phyloP scores from a whole-genome alignment of 768 basidiomycete species.

The Leccinum uliginosum region DNA sequence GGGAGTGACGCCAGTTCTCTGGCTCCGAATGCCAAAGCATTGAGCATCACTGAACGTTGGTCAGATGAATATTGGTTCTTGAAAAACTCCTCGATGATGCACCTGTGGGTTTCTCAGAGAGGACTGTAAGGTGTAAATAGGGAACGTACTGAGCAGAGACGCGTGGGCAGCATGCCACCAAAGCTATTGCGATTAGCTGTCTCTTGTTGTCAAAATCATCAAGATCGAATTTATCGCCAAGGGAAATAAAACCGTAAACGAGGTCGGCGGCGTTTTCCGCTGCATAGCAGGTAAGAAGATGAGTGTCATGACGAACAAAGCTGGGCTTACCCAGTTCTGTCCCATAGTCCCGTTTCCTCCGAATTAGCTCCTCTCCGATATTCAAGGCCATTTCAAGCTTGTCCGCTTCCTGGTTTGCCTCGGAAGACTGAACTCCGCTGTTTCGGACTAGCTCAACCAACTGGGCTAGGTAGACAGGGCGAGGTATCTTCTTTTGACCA shows the following conservation, averaged over 20 bases:
- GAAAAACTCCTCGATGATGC: constrained; percentile 90
- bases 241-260: constrained; percentile 60
- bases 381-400: constrained; percentile 76
- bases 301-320: background rate
- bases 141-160: constrained; percentile 72
- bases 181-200: constrained; percentile 72
- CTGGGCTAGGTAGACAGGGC: constrained; percentile 89
- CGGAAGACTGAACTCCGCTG: constrained; percentile 44
- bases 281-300: constrained; percentile 29
- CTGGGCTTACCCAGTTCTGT: constrained; percentile 68
- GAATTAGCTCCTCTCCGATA: constrained; percentile 76
- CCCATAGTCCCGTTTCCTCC: constrained; percentile 81
- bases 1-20: constrained; percentile 67
- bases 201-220: constrained; percentile 71
- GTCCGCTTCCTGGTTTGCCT: constrained; percentile 66
- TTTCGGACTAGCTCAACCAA: constrained; percentile 73
- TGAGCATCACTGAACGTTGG: constrained; percentile 82
- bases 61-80: constrained; percentile 85
- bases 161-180: constrained; percentile 74
- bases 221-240: constrained; percentile 85
- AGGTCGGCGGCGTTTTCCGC: constrained; percentile 91
- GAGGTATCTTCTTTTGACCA: constrained; percentile 61
- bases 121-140: background rate
- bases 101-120: constrained; percentile 40
- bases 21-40: constrained; percentile 81